These are phyloP conservation scores for Penicillium brasilianum DNA, from an alignment of 2,329 filamentous ascomycete species.

Conservation along the genomic window DNA sequence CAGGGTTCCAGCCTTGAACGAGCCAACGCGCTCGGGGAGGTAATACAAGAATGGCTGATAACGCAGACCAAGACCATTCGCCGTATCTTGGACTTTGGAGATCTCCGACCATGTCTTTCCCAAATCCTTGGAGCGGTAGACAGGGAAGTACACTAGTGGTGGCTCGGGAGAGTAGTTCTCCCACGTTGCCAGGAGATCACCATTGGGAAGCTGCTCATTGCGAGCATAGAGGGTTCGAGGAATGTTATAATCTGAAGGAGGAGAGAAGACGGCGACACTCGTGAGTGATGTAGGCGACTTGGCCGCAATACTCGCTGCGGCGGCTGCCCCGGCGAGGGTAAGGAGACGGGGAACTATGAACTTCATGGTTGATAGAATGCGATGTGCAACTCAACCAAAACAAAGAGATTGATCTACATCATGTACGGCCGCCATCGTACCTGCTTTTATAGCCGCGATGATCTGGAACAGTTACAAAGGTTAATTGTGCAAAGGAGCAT, in stretches of 20 bases:
- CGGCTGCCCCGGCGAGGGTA: slow-evolving; percentile 15
- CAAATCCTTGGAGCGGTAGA: slow-evolving; percentile 57
- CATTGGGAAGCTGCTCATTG: slow-evolving; percentile 51
- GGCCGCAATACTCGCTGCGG: slow-evolving; percentile 16
- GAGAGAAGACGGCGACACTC: slow-evolving; percentile 48
- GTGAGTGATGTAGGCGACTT: slow-evolving; percentile 35
- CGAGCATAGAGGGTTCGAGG: slow-evolving; percentile 60
- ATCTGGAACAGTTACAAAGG: background rate
- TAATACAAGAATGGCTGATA: slow-evolving; percentile 73
- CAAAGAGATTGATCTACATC: slow-evolving; percentile 5
- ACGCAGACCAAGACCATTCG: slow-evolving; percentile 67
- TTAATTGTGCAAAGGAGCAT: background rate
- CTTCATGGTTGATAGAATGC: slow-evolving; percentile 19
- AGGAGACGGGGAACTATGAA: slow-evolving; percentile 15
- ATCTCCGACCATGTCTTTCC: slow-evolving; percentile 68
- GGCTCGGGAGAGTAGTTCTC: slow-evolving; percentile 62
- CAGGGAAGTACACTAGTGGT: slow-evolving; percentile 59
- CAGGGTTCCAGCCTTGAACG: slow-evolving; percentile 66
- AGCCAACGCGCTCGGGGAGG: slow-evolving; percentile 62
- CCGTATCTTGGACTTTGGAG: slow-evolving; percentile 66
- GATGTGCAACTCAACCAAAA: background rate
- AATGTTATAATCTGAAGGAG: slow-evolving; percentile 52
- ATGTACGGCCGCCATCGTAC: background rate
- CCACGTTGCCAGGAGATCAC: slow-evolving; percentile 59
- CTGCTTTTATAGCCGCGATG: background rate